Conservation (phyloP, 1,139 yeast species). For the Williopsis jadinii region DNA sequence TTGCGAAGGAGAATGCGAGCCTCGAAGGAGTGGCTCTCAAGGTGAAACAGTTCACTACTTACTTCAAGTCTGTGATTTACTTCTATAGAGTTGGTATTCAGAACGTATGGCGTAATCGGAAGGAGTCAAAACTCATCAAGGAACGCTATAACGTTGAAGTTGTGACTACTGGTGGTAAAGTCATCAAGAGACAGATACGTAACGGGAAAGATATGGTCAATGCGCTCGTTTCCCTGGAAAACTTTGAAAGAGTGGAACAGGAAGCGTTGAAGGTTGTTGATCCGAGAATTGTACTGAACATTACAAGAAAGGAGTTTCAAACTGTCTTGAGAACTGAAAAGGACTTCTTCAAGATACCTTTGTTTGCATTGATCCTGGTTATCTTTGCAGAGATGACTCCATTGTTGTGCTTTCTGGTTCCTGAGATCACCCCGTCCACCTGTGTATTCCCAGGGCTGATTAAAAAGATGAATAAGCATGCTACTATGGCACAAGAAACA, state of each 20-base stretch:
- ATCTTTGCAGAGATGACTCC: slow-evolving; percentile 64
- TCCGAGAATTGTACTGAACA: slow-evolving; percentile 20
- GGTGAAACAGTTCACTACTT: slow-evolving; percentile 31
- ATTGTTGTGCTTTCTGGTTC: slow-evolving; percentile 47
- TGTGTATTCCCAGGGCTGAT: slow-evolving; percentile 52
- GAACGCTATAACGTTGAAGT: slow-evolving; percentile 16
- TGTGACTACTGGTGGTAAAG: slow-evolving; percentile 21
- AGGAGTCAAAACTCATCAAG: slow-evolving; percentile 23
- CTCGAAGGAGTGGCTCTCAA: slow-evolving; percentile 23
- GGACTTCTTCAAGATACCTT: slow-evolving; percentile 55
- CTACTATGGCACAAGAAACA: slow-evolving; percentile 7
- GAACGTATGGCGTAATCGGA: slow-evolving; percentile 42
- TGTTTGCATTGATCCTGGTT: slow-evolving; percentile 50
- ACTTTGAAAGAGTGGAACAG: slow-evolving; percentile 17
- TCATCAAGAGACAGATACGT: slow-evolving; percentile 20
- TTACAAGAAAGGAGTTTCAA: slow-evolving; percentile 51
- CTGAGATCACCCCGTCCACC: slow-evolving; percentile 62
- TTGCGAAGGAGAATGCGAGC: slow-evolving; percentile 23
- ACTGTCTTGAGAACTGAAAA: slow-evolving; percentile 47
- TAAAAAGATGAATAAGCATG: slow-evolving; percentile 18
- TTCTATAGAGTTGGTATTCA: slow-evolving; percentile 49
- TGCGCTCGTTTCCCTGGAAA: slow-evolving; percentile 19
- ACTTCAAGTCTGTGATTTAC: slow-evolving; percentile 33
- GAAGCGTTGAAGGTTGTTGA: slow-evolving; percentile 27
- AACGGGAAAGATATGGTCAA: slow-evolving; percentile 17